Evolutionary conservation across 148 eudicot genomes (phyloP).

Genomic region (Cornus suecica): DNA sequence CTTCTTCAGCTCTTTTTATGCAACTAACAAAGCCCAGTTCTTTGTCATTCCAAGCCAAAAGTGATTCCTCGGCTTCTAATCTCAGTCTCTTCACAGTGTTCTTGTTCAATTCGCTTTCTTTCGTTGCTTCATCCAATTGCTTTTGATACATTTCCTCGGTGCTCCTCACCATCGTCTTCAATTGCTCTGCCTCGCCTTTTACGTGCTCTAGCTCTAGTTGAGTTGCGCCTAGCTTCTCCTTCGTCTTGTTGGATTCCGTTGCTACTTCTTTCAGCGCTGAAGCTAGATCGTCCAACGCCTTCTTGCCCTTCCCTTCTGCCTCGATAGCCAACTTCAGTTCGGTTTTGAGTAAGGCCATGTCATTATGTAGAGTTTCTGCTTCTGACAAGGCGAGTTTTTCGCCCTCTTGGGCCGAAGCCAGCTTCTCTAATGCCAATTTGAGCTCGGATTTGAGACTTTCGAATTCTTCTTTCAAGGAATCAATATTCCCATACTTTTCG

Average conservation of each 20-base stretch:
- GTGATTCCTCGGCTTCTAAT: slow-evolving; percentile 71
- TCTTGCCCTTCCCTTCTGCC: slow-evolving; percentile 71
- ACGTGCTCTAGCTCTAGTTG: slow-evolving; percentile 41
- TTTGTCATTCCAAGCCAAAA: slow-evolving; percentile 68
- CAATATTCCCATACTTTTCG: slow-evolving; percentile 10
- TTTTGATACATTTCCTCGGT: slow-evolving; percentile 42
- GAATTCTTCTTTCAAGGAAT: slow-evolving; percentile 18
- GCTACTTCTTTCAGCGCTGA: slow-evolving; percentile 74
- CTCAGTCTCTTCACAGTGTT: slow-evolving; percentile 57
- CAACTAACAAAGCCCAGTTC: slow-evolving; percentile 75
- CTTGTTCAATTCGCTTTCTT: slow-evolving; percentile 48
- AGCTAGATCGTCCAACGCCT: slow-evolving; percentile 89
- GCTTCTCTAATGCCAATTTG: slow-evolving; percentile 18
- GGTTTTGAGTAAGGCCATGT: slow-evolving; percentile 42
- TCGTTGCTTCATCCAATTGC: slow-evolving; percentile 36
- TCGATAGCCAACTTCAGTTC: slow-evolving; percentile 54
- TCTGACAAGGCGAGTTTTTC: slow-evolving; percentile 21
- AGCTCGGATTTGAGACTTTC: slow-evolving; percentile 38
- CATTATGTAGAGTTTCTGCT: slow-evolving; percentile 24
- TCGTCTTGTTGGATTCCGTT: slow-evolving; percentile 46
- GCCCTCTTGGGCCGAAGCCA: slow-evolving; percentile 18
- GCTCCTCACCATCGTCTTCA: slow-evolving; percentile 34
- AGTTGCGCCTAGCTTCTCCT: slow-evolving; percentile 40
- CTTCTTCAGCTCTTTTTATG: slow-evolving; percentile 72
- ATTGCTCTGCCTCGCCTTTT: slow-evolving; percentile 40